Evolutionary conservation across 176 grass and related monocot genomes (phyloP), one percentile per base, ranked within the genome.

Genomic region (Musa troglodytarum): DNA sequence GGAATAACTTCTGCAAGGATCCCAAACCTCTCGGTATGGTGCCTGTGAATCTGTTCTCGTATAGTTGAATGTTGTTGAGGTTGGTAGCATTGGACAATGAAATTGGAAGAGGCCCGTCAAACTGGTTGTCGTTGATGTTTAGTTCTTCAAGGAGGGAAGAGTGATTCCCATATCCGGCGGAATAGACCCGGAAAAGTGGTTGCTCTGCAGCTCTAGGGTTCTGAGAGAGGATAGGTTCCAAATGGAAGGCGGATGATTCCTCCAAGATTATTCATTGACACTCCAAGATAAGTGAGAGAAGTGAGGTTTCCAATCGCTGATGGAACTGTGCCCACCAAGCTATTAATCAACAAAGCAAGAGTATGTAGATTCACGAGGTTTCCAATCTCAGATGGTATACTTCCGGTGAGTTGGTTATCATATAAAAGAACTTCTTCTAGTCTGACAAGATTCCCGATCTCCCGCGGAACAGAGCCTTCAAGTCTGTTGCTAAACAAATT

Each of bases 141-240:
- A 68, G 52, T 51, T n/a, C 5, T 1, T 1, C 52, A 19, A 82
- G 53, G 50, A 63, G 22, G 26, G 10, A 69, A 82, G 55, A 59
- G 57, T 59, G 29, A 69, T 77, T 20, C 74, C 74, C 1, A 82
- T 77, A 12, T 68, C 74, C 8, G 53, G 1, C 17, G 74, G 74
- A 63, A 82, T 63, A 21, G 50, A 69, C 10, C 81, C 81, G 52
- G 21, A 4, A 12, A 79, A 2, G 12, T 58, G 28, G 54, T 71
- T 79, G 3, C 5, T 13, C 0, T 14, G 15, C 12, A 59, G 17
- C 57, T 59, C 14, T 1, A 59, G 3, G 3, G 55, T 69, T 1
- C 3, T 49, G 15, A 59, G 53, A 10, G 11, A 34, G 1, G 17
- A 10, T 1, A 79, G 67, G 23, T 79, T 79, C 16, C 17, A 66